Evolutionary conservation across 768 basidiomycete species (phyloP).

Genomic region (Mycena leptocephala): DNA sequence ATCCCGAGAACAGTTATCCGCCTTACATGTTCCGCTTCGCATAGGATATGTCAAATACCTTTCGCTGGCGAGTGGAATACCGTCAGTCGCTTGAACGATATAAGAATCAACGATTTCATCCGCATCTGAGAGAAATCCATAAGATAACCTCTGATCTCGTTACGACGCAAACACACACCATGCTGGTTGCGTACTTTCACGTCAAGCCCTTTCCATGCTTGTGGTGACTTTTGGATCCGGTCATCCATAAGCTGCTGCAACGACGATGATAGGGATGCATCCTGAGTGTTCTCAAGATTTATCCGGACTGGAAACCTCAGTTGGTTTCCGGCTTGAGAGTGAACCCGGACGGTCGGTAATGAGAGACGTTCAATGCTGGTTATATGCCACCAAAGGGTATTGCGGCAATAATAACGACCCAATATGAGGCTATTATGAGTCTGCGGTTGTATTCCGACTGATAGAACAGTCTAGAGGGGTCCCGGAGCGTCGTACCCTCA

Average conservation of each 20-base stretch:
- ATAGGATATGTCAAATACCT: slow-evolving; percentile 52
- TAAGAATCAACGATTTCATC: slow-evolving; percentile 38
- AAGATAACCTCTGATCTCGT: background rate
- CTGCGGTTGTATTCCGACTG: slow-evolving; percentile 68
- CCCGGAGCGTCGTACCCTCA: slow-evolving; percentile 50
- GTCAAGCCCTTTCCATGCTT: slow-evolving; percentile 63
- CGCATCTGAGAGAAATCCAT: slow-evolving; percentile 15
- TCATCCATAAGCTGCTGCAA: slow-evolving; percentile 45
- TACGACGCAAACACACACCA: slow-evolving; percentile 46
- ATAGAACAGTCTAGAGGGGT: slow-evolving; percentile 69
- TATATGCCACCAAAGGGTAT: slow-evolving; percentile 95
- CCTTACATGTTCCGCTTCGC: slow-evolving; percentile 39
- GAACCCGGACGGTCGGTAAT: slow-evolving; percentile 76
- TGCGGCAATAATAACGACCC: slow-evolving; percentile 82
- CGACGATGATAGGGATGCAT: slow-evolving; percentile 17
- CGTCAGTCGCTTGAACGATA: slow-evolving; percentile 38
- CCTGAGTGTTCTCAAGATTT: slow-evolving; percentile 48
- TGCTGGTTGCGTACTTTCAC: slow-evolving; percentile 49
- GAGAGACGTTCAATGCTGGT: slow-evolving; percentile 91
- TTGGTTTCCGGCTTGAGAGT: slow-evolving; percentile 62
- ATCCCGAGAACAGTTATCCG: background rate
- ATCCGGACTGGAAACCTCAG: slow-evolving; percentile 66
- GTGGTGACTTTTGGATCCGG: slow-evolving; percentile 41
- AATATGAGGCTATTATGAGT: slow-evolving; percentile 82
- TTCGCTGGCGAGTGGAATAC: slow-evolving; percentile 39